These are phyloP conservation scores for Atalantia buxifolia DNA, from an alignment of 345 rosid species.

Conservation along the genomic window DNA sequence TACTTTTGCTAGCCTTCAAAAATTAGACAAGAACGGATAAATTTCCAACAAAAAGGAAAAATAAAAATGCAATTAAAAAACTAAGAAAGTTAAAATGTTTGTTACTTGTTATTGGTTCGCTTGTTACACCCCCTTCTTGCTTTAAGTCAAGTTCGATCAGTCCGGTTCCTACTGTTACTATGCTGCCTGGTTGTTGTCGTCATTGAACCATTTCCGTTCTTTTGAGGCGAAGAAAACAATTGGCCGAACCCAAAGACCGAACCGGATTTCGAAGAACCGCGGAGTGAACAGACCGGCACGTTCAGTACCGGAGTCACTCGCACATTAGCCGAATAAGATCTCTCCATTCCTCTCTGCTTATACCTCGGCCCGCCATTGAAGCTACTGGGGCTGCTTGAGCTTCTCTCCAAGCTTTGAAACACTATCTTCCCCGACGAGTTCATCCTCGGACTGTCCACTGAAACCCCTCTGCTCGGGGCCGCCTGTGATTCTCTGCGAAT, in stretches of 20 bases:
- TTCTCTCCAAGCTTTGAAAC: conserved; percentile 86
- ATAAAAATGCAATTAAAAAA: conserved; percentile 2
- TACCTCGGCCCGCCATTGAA: conserved; percentile 83
- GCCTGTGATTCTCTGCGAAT: conserved; percentile 39
- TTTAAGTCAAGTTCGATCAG: conserved; percentile 32
- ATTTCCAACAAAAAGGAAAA: conserved; percentile 3
- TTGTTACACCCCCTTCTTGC: neutral
- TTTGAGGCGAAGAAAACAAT: conserved; percentile 51
- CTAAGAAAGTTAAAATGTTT: conserved; percentile 11
- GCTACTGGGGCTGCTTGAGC: conserved; percentile 95
- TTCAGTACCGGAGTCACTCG: conserved; percentile 66
- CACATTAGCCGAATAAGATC: conserved; percentile 86
- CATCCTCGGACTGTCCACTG: conserved; percentile 88
- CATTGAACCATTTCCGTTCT: conserved; percentile 25
- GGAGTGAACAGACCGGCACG: conserved; percentile 63
- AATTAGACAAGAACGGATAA: neutral
- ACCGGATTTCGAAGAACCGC: conserved; percentile 54
- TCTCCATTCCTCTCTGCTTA: conserved; percentile 82
- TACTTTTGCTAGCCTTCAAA: neutral
- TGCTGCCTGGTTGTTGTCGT: conserved; percentile 20
- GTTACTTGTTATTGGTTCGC: conserved; percentile 18
- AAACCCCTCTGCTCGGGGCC: conserved; percentile 52
- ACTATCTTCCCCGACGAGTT: conserved; percentile 93
- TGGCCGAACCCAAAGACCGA: conserved; percentile 54
- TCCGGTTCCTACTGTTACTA: conserved; percentile 24